Evolutionary conservation across 2,329 filamentous ascomycete genomes (phyloP).

Genomic region (Neodidymelliopsis sp.): DNA sequence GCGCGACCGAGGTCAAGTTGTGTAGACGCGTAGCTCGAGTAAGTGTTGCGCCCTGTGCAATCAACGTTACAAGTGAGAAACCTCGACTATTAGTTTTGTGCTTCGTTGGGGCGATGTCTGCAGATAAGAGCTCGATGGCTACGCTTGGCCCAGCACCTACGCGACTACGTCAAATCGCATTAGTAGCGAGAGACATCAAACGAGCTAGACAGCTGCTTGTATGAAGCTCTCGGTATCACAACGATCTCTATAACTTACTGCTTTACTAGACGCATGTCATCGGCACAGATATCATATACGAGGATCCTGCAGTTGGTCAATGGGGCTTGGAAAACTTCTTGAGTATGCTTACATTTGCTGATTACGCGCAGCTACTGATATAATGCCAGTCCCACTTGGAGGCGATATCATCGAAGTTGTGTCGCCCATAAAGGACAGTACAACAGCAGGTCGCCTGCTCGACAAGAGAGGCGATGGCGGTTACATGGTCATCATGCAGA

Average conservation of each 20-base stretch:
- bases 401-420: slow-evolving; percentile 56
- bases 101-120: not conserved
- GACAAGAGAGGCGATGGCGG: slow-evolving; percentile 54
- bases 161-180: slow-evolving; percentile 46
- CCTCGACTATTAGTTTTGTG: too few species aligned
- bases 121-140: not conserved
- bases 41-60: not conserved
- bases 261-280: slow-evolving; percentile 45
- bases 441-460: slow-evolving; percentile 53
- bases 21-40: not conserved
- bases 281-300: slow-evolving; percentile 51
- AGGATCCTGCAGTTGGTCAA: slow-evolving; percentile 49
- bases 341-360: slow-evolving; percentile 25
- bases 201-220: slow-evolving; percentile 35
- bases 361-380: not conserved
- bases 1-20: slow-evolving; percentile 8
- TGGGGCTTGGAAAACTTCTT: slow-evolving; percentile 54
- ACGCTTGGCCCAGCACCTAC: slow-evolving; percentile 30
- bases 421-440: slow-evolving; percentile 48
- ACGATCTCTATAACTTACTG: not conserved
- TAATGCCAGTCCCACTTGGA: slow-evolving; percentile 49
- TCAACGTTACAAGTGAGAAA: too few species aligned
- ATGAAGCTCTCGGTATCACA: slow-evolving; percentile 10
- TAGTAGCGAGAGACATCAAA: slow-evolving; percentile 43
- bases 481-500: slow-evolving; percentile 61